Evolutionary conservation across 192 early-diverging fungal species (phyloP).

Genomic region (Ambispora gerdemannii): DNA sequence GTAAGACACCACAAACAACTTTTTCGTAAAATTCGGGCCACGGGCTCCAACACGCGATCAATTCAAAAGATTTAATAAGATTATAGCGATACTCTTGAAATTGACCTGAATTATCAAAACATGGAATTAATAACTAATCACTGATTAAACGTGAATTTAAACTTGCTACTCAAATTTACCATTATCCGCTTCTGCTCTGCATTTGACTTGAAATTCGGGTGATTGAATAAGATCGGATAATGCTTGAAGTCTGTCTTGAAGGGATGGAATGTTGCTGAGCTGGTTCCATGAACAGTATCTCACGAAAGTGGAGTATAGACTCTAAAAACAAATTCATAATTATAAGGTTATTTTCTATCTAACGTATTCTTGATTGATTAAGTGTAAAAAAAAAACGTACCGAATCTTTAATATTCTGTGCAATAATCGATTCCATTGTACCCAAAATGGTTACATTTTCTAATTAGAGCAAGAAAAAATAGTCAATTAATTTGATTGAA

Average conservation of each 20-base stretch:
- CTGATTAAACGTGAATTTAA: not conserved
- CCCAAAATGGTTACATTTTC: no score
- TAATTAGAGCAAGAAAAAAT: no score
- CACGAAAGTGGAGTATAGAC: not conserved
- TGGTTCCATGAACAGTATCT: not conserved
- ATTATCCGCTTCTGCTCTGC: not conserved
- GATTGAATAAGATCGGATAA: constrained; percentile 1
- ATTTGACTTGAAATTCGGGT: not conserved
- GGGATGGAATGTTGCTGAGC: not conserved
- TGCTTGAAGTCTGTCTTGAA: not conserved
- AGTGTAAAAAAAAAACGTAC: not conserved
- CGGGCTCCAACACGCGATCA: not conserved
- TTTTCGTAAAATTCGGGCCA: not conserved
- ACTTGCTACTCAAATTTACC: not conserved
- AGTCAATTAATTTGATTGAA: no score
- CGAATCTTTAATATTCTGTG: no score
- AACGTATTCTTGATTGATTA: not conserved
- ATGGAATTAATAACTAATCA: not conserved
- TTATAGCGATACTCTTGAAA: constrained; percentile 19
- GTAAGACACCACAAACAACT: not conserved
- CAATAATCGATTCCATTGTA: no score
- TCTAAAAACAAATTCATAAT: not conserved
- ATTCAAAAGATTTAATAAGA: constrained; percentile 17
- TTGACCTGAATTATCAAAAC: not conserved
- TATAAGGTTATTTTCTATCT: no score